These are phyloP conservation scores for Trichoderma sp. DNA, from an alignment of 2,329 filamentous ascomycete genomes.

Conservation along the genomic window DNA sequence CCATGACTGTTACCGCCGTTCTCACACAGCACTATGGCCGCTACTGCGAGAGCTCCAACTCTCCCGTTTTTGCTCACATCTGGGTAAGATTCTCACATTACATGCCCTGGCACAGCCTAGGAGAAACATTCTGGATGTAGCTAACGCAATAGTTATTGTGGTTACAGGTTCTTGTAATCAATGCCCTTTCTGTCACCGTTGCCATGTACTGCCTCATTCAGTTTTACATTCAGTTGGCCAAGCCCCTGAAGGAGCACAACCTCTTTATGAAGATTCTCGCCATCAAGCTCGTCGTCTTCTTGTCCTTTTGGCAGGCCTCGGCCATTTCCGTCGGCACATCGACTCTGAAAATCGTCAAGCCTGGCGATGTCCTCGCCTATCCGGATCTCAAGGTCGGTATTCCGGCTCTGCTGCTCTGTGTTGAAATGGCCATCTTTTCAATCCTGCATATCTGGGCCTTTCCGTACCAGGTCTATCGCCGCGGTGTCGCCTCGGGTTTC, in stretches of 20 bases:
- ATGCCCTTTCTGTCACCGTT: conserved; percentile 69
- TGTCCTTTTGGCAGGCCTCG: conserved; percentile 79
- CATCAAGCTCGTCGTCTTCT: conserved; percentile 88
- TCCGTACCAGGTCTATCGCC: conserved; percentile 67
- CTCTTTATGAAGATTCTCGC: conserved; percentile 79
- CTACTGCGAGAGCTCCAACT: conserved; percentile 78
- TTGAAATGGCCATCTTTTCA: conserved; percentile 82
- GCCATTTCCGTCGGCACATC: conserved; percentile 52
- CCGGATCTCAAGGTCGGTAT: conserved; percentile 80
- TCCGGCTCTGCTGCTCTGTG: conserved; percentile 70
- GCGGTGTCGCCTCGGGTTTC: conserved; percentile 41
- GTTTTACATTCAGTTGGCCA: conserved; percentile 75
- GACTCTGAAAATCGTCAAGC: conserved; percentile 58
- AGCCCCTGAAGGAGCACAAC: conserved; percentile 63
- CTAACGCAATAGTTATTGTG: background rate
- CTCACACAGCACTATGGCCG: conserved; percentile 63
- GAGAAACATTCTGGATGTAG: background rate
- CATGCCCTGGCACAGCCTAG: background rate
- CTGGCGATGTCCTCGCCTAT: conserved; percentile 60
- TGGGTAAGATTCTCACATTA: conserved; percentile 56
- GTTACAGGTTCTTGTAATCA: conserved; percentile 59
- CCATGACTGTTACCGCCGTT: conserved; percentile 76
- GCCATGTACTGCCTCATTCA: conserved; percentile 89
- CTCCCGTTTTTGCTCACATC: conserved; percentile 75
- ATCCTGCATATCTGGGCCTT: conserved; percentile 81